Percentiles rank a stretch among this genome's conserved stretches.
Conservation (phyloP, 169 alveolate genomes). For the Miamiensis avidus region DNA sequence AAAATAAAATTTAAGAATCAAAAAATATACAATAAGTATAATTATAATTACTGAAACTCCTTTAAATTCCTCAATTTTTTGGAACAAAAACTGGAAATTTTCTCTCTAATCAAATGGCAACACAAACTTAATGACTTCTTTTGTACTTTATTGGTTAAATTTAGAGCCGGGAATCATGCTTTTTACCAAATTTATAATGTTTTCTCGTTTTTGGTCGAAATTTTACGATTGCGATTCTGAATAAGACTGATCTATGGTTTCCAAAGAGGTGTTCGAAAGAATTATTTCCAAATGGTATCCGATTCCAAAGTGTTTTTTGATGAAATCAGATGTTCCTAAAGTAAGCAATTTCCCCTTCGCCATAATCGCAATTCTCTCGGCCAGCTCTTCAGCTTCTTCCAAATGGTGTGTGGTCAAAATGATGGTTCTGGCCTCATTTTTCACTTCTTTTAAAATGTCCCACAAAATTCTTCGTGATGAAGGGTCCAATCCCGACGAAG, state of each 20-base stretch:
- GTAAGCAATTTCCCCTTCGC: constrained; percentile 72
- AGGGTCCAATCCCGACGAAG: constrained; percentile 68
- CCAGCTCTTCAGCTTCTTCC: constrained; percentile 65
- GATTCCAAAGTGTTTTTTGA: constrained; percentile 71
- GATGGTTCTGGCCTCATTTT: constrained; percentile 38
- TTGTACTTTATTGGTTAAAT: background rate
- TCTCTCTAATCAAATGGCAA: background rate
- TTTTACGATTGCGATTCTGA: background rate
- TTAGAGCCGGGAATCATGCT: background rate
- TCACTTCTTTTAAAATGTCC: constrained; percentile 41
- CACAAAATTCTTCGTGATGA: constrained; percentile 51
- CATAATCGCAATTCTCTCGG: constrained; percentile 66
- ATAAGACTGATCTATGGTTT: background rate
- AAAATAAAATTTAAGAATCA: background rate
- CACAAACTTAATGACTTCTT: background rate
- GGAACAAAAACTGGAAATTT: background rate
- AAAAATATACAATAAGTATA: background rate
- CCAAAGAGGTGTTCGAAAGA: no score
- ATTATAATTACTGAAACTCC: no score
- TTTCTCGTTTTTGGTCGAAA: background rate
- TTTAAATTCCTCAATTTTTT: no score
- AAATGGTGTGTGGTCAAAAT: constrained; percentile 58
- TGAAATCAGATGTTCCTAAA: constrained; percentile 62
- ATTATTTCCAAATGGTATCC: constrained; percentile 63
- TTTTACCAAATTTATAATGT: background rate